These are phyloP conservation scores for Leptodontidium sp. DNA, from an alignment of 2,329 filamentous ascomycete genomes.

Conservation along the genomic window DNA sequence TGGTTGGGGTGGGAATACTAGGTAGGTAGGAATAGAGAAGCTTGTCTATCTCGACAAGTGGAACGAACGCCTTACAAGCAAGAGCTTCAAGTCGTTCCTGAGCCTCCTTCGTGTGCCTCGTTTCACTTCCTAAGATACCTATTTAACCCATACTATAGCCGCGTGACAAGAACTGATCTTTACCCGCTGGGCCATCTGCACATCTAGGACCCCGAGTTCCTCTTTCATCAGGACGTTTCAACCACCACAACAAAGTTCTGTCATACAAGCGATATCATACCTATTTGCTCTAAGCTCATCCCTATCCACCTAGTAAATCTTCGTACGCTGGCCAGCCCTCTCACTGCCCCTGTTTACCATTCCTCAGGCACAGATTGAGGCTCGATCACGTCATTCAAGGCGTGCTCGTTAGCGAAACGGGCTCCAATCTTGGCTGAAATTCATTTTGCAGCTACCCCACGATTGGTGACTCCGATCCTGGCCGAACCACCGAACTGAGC, in stretches of 20 bases:
- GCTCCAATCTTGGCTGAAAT: constrained; percentile 8
- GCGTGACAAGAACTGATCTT: too few relatives aligned
- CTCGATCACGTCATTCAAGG: constrained; percentile 24
- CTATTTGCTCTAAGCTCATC: too few relatives aligned
- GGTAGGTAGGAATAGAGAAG: constrained; percentile 7
- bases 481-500: constrained; percentile 5
- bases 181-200: too few relatives aligned
- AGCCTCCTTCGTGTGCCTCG: background rate
- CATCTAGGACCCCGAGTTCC: too few relatives aligned
- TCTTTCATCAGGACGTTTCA: background rate
- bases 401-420: constrained; percentile 6
- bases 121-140: background rate
- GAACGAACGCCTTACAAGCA: background rate
- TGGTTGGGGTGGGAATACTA: background rate
- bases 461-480: constrained; percentile 21
- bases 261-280: too few relatives aligned
- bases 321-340: too few relatives aligned
- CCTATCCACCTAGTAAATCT: too few relatives aligned
- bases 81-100: constrained; percentile 1
- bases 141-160: too few relatives aligned
- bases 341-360: background rate
- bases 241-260: background rate
- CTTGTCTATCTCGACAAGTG: background rate
- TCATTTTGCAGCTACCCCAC: constrained; percentile 15
- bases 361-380: constrained; percentile 21